These are phyloP conservation scores for Blastocystis sp. DNA, from an alignment of 352 stramenopile species.

Conservation along the genomic window DNA sequence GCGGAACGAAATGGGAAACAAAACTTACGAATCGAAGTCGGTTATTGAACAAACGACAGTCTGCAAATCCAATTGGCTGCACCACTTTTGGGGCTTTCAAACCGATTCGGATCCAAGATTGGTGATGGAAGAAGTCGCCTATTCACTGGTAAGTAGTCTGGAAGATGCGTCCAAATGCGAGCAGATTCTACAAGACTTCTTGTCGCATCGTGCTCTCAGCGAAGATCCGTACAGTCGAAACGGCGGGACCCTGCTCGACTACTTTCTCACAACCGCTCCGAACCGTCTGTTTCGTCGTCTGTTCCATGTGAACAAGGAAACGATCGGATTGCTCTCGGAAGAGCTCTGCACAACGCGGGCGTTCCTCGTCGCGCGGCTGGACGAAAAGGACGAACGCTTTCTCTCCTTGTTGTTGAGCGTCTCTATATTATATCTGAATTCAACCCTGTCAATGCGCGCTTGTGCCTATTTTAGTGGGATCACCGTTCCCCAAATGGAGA, in stretches of 20 bases:
- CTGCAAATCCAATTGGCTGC: background rate
- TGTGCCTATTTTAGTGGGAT: conserved; percentile 27
- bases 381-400: background rate
- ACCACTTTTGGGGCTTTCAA: background rate
- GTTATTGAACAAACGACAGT: too few relatives aligned
- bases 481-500: background rate
- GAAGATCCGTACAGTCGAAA: too few relatives aligned
- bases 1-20: background rate
- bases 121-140: background rate
- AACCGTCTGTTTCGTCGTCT: conserved; percentile 13
- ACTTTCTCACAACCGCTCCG: background rate
- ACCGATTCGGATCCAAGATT: background rate
- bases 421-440: conserved; percentile 19
- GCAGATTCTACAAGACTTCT: too few relatives aligned
- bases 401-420: background rate
- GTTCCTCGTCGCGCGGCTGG: background rate
- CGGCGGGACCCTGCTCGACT: background rate
- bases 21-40: background rate
- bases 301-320: conserved; percentile 42
- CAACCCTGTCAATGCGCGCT: background rate
- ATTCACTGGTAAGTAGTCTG: too few relatives aligned
- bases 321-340: background rate
- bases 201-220: too few relatives aligned
- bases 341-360: conserved; percentile 5
- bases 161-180: too few relatives aligned